Evolutionary conservation across 164 flowering plant genomes (phyloP).

Genomic region (Akebia trifoliata): DNA sequence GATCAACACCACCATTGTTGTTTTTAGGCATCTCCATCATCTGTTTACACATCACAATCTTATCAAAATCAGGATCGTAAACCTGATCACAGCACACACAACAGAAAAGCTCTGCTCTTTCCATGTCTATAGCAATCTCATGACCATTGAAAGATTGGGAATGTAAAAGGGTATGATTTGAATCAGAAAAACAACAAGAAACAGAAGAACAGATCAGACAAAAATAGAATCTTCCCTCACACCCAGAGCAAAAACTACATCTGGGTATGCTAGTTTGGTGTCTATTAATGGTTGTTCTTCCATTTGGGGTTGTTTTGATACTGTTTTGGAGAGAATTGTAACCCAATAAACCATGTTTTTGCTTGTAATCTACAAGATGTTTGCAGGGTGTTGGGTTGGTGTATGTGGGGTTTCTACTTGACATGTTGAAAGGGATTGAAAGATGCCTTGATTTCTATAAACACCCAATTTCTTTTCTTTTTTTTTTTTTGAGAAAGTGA

Average conservation of each 20-base stretch:
- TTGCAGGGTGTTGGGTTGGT: slow-evolving; percentile 59
- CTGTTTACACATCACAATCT: slow-evolving; percentile 45
- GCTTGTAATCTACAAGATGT: slow-evolving; percentile 71
- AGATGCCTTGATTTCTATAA: slow-evolving; percentile 13
- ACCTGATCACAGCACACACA: slow-evolving; percentile 72
- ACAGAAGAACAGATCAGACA: slow-evolving; percentile 74
- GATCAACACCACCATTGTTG: slow-evolving; percentile 24
- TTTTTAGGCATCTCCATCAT: slow-evolving; percentile 31
- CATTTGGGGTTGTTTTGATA: slow-evolving; percentile 43
- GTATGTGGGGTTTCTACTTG: slow-evolving; percentile 30
- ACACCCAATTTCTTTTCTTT: too few relatives aligned
- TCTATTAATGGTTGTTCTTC: slow-evolving; percentile 35
- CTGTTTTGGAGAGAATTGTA: slow-evolving; percentile 46
- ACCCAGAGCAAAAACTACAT: slow-evolving; percentile 54
- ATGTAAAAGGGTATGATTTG: slow-evolving; percentile 53
- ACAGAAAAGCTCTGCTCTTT: slow-evolving; percentile 79
- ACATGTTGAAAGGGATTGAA: slow-evolving; percentile 29
- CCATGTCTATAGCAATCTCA: slow-evolving; percentile 57
- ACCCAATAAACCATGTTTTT: slow-evolving; percentile 44
- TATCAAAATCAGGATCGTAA: slow-evolving; percentile 82
- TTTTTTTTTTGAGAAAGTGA: background rate
- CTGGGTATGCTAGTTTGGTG: slow-evolving; percentile 41
- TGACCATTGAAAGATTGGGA: slow-evolving; percentile 43
- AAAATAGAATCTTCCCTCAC: slow-evolving; percentile 49
- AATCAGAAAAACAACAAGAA: slow-evolving; percentile 39